Base-by-base conservation (phyloP, 139 green algal genomes). In the Eudorina sp. region DNA sequence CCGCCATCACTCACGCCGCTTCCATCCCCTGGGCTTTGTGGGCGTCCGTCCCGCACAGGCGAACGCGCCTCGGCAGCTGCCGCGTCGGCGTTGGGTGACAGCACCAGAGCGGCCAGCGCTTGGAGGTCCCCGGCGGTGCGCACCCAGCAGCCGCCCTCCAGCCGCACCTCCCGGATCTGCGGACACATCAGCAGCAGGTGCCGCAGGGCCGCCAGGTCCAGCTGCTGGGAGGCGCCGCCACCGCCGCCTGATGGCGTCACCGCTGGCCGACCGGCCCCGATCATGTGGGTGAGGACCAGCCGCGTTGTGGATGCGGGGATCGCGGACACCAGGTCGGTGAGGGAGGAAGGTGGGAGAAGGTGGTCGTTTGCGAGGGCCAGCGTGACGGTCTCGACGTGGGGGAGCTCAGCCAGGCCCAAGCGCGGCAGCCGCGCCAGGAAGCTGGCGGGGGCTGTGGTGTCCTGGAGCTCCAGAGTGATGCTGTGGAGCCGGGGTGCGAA, bases 121-220 rank as follows among this genome's bases (percentile, higher is more conserved):
- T 27, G 23, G 40, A 85, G 38, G 13, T 85, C 58, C 3, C 1
- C 41, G 4, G 0, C 3, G 58, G 13, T 46, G 58, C 27, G 27
- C 14, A 58, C 41, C 79, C 79, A 62, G 58, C 58, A 75, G 60
- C 79, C 55, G 40, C 60, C 62, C 7, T 38, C 40, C 80, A 72
- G 2, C 41, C 13, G 31, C 41, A 74, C 41, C 38, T 75, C 41
- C 27, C 58, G 79, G 23, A 86, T 3, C 18, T 76, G 60, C 2
- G 80, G 60, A 38, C 60, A 85, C 11, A 58, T 38, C 38, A 6
- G 7, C 78, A 85, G 53, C 29, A 85, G 78, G 29, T 58, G 55
- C 23, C 40, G 55, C 40, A 85, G 41, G 0, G 53, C 53, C 58
- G 27, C 23, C 38, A 74, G 41, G 55, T 74, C 53, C 78, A 85